These are phyloP conservation scores for Vanrija sp. DNA, from an alignment of 1,284 basidiomycete species.

Conservation along the genomic window DNA sequence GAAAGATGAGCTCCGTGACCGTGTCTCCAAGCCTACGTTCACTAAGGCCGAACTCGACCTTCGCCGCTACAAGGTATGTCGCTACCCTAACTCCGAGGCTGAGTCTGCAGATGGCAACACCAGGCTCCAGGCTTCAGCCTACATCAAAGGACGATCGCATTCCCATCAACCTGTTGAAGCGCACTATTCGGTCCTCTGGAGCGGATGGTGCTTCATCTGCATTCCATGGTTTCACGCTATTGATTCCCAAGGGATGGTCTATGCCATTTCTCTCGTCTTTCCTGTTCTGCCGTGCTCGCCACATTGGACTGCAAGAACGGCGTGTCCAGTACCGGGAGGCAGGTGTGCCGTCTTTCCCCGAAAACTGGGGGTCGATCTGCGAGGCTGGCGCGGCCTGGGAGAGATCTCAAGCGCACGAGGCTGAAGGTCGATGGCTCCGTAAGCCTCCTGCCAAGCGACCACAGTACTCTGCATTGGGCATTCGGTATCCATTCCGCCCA, in stretches of 20 bases:
- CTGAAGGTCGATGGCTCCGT: slow-evolving; percentile 62
- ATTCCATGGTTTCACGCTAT: slow-evolving; percentile 76
- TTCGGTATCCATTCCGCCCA: slow-evolving; percentile 65
- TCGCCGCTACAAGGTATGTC: slow-evolving; percentile 64
- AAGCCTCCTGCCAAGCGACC: slow-evolving; percentile 79
- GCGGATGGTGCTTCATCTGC: slow-evolving; percentile 17
- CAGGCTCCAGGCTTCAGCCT: slow-evolving; percentile 66
- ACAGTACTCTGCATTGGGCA: slow-evolving; percentile 65
- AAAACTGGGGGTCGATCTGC: slow-evolving; percentile 63
- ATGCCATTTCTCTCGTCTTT: slow-evolving; percentile 83
- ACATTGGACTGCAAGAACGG: slow-evolving; percentile 74
- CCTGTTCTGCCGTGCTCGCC: slow-evolving; percentile 69
- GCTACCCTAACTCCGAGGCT: background rate
- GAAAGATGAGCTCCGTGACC: slow-evolving; percentile 58
- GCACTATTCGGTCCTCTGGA: slow-evolving; percentile 54
- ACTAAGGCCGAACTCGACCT: slow-evolving; percentile 79
- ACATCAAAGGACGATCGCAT: slow-evolving; percentile 71
- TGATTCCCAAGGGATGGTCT: slow-evolving; percentile 79
- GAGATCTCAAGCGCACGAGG: slow-evolving; percentile 53
- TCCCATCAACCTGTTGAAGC: slow-evolving; percentile 74
- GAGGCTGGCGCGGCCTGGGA: slow-evolving; percentile 57
- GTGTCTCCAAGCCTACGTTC: slow-evolving; percentile 61
- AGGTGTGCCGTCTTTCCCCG: slow-evolving; percentile 69
- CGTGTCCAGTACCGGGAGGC: slow-evolving; percentile 74
- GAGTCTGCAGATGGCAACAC: slow-evolving; percentile 60